Conservation (phyloP, 257 asterid species). For the Linderniella brevidens region DNA sequence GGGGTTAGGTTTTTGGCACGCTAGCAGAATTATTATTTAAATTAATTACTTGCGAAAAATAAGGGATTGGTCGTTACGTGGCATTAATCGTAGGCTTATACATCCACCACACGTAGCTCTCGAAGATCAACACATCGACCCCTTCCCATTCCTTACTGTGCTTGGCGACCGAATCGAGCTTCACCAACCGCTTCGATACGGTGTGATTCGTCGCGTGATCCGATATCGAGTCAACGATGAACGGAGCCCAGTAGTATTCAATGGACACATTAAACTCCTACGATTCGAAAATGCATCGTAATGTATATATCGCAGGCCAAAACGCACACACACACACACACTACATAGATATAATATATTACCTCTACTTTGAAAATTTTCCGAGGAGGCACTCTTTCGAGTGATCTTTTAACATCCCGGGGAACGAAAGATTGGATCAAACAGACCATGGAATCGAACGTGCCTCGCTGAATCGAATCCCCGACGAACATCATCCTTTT, state of each 20-base stretch:
- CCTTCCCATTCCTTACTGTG: conserved; percentile 77
- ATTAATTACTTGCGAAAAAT: too few relatives aligned
- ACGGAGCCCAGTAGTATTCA: conserved; percentile 94
- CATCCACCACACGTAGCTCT: conserved; percentile 96
- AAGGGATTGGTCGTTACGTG: conserved; percentile 18
- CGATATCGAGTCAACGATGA: conserved; percentile 65
- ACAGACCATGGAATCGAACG: conserved; percentile 88
- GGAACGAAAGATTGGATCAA: conserved; percentile 65
- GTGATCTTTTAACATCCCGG: conserved; percentile 31
- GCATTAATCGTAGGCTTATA: conserved; percentile 68
- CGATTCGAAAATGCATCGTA: neutral
- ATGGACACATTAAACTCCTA: conserved; percentile 63
- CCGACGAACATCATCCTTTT: conserved; percentile 86
- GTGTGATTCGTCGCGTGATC: conserved; percentile 40
- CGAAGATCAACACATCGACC: conserved; percentile 70
- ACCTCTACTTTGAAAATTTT: conserved; percentile 37
- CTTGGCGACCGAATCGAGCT: conserved; percentile 69
- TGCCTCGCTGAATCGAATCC: conserved; percentile 91
- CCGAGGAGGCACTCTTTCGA: conserved; percentile 51
- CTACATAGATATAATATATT: neutral
- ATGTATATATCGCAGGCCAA: neutral
- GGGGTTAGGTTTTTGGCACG: too few relatives aligned
- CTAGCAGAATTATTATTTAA: too few relatives aligned
- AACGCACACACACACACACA: neutral
- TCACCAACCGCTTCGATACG: conserved; percentile 60